Percentiles rank a stretch among this genome's conserved stretches.
Evolutionary conservation across 257 asterid genomes (phyloP).

Genomic region (Catharanthus roseus): DNA sequence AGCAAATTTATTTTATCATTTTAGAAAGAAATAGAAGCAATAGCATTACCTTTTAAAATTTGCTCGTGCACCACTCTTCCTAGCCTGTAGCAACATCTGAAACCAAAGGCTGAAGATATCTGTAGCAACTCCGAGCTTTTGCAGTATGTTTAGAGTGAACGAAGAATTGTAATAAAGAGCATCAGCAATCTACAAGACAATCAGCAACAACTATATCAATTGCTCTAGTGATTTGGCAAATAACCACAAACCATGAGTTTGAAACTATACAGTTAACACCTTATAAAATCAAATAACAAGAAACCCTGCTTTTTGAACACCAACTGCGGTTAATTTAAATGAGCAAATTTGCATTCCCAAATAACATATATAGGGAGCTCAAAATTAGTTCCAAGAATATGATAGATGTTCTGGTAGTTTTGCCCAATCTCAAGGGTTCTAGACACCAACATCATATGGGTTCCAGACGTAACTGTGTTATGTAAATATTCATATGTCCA

Average conservation of each 20-base stretch:
- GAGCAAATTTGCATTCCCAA: too few relatives aligned
- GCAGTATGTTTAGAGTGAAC: conserved; percentile 66
- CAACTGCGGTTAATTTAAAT: too few relatives aligned
- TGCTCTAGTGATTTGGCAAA: background rate
- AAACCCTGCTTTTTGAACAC: background rate
- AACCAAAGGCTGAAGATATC: conserved; percentile 95
- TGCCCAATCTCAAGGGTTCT: background rate
- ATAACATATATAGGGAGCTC: background rate
- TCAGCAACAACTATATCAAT: background rate
- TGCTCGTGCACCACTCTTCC: conserved; percentile 65
- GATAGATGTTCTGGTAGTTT: background rate
- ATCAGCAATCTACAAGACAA: conserved; percentile 71
- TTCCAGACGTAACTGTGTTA: background rate
- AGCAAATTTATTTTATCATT: too few relatives aligned
- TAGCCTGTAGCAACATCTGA: conserved; percentile 87
- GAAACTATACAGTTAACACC: background rate
- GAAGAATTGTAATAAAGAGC: conserved; percentile 85
- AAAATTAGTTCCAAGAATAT: too few relatives aligned
- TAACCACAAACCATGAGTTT: background rate
- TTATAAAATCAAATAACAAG: background rate
- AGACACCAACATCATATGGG: background rate
- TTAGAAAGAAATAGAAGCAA: background rate
- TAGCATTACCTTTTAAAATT: conserved; percentile 71
- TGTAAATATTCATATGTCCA: too few relatives aligned
- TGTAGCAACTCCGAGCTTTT: conserved; percentile 82